Conservation (phyloP, 345 rosid species). For the Atalantia buxifolia region DNA sequence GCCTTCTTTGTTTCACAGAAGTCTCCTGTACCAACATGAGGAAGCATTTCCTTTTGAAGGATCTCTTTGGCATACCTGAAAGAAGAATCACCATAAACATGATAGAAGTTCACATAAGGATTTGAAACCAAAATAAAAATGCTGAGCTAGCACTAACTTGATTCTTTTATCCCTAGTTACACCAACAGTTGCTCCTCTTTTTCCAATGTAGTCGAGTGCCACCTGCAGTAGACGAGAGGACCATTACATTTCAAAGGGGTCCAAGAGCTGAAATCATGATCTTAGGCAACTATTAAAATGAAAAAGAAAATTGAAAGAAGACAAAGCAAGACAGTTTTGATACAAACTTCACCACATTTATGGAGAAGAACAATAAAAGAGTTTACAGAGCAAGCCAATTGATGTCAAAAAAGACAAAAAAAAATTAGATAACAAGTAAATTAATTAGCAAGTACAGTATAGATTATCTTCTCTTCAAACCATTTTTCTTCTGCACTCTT, state of each 20-base stretch:
- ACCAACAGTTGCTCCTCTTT: slow-evolving; percentile 97
- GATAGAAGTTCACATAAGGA: slow-evolving; percentile 19
- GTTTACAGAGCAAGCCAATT: background rate
- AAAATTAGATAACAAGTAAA: background rate
- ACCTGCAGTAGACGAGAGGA: slow-evolving; percentile 50
- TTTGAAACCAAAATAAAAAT: slow-evolving; percentile 17
- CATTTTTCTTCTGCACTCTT: no score
- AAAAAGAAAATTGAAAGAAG: background rate
- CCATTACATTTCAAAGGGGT: background rate
- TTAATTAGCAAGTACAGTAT: background rate
- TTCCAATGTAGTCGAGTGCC: slow-evolving; percentile 95
- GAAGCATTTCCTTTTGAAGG: slow-evolving; percentile 99
- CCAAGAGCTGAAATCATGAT: background rate
- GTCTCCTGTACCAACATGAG: slow-evolving; percentile 93
- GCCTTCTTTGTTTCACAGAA: slow-evolving; percentile 97
- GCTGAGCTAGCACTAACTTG: slow-evolving; percentile 55
- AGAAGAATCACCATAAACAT: slow-evolving; percentile 21
- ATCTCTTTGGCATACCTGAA: slow-evolving; percentile 93
- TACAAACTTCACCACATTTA: background rate
- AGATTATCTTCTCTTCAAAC: background rate
- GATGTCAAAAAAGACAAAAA: background rate
- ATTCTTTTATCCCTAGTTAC: slow-evolving; percentile 93
- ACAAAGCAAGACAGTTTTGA: background rate
- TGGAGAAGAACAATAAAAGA: background rate
- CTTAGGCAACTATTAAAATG: background rate